Evolutionary conservation across 441 rosid species (phyloP), one percentile per base, ranked within the genome.

Genomic region (Metrosideros polymorpha): DNA sequence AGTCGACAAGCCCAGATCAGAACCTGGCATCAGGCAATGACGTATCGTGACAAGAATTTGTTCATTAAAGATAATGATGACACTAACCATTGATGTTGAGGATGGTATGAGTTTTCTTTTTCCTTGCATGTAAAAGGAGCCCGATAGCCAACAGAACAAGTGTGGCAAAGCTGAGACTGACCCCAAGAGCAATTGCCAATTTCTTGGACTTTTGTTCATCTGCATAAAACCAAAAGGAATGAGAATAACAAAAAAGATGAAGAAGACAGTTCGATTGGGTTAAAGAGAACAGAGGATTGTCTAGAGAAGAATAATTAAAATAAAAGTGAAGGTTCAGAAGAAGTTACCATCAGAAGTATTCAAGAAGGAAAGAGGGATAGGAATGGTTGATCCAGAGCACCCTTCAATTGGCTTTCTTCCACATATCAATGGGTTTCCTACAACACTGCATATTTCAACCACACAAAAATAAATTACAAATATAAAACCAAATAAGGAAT

Each of bases 371-470:
- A 92, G 92, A 53, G 97, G 91, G 27, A 88, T 91, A 77, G 87
- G 86, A 87, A 79, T 92, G 88, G 91, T 84, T 83, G 97, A 90
- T 84, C 95, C 95, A 85, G 92, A 89, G 91, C 98, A 96, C 55
- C 91, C 92, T 86, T 91, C 92, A 86, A 19, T 88, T 51, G 93
- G 90, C 57, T 92, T 88, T 82, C 87, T 92, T 89, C 92, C 93
- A 86, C 99, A 96, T 75, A 95, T 94, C 91, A 94, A 82, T 51
- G 96, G 95, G 89, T 96, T 96, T 24, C 98, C 99, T 43, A 91
- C 93, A 85, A 94, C 88, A 89, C 99, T 96, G 90, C 87, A 91
- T 86, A 87, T 45, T 50, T 50, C 42, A 50, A 29, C 59, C 43
- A 50, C 32, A 30, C 59, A 50, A 30, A 50, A 50, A 52, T 52